phyloP scores from a whole-genome alignment of 2,329 filamentous ascomycete genomes.

The Leptoxyphium fumago region DNA sequence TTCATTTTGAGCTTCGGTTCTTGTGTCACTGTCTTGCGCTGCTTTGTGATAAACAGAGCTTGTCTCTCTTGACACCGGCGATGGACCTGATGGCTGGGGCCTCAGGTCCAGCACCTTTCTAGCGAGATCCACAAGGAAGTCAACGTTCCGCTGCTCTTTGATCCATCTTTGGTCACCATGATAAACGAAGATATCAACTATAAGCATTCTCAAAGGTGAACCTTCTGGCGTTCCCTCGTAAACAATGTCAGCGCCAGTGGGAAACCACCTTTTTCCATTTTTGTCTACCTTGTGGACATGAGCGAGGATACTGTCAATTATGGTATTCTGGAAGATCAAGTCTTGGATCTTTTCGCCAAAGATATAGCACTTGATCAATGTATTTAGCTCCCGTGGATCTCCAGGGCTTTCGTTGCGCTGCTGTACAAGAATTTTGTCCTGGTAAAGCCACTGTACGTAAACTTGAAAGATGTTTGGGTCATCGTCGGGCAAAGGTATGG shows the following conservation, averaged over 20 bases:
- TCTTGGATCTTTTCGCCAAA: conserved; percentile 11
- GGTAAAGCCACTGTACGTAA: conserved; percentile 10
- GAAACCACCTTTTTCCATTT: conserved; percentile 8
- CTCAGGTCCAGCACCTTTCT: background rate
- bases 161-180: conserved; percentile 11
- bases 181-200: conserved; percentile 10
- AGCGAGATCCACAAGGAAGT: conserved; percentile 1
- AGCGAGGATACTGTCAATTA: conserved; percentile 5
- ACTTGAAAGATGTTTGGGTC: background rate
- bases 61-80: background rate
- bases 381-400: background rate
- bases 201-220: conserved; percentile 7
- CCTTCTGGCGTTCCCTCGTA: conserved; percentile 7
- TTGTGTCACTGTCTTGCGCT: background rate
- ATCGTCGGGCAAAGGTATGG: background rate
- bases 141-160: background rate
- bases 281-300: conserved; percentile 1
- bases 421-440: conserved; percentile 1
- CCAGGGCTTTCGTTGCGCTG: conserved; percentile 1
- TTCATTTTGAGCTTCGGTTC: background rate
- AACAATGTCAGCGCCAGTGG: conserved; percentile 8
- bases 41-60: background rate
- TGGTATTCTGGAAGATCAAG: conserved; percentile 7
- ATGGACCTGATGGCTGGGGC: background rate
- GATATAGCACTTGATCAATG: background rate